Percentiles rank a stretch among this genome's conserved stretches.
Conservation (phyloP, 2,329 filamentous ascomycete species). For the Cytospora piceae region DNA sequence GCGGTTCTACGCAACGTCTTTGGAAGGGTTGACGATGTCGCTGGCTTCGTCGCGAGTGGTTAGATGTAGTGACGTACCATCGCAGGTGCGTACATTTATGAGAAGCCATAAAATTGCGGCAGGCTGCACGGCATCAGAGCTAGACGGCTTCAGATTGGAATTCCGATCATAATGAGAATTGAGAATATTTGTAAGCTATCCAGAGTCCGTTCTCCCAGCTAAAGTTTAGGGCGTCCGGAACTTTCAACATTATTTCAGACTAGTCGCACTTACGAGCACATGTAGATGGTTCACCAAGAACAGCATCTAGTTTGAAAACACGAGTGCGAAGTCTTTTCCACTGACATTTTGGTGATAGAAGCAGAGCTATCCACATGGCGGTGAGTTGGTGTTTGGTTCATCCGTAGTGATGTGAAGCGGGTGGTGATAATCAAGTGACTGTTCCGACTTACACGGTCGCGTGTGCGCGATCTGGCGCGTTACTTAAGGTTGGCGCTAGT, state of each 20-base stretch:
- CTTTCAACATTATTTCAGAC: background rate
- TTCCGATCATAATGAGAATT: background rate
- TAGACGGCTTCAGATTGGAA: no score
- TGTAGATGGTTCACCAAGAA: background rate
- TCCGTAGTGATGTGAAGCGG: background rate
- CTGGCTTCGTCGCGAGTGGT: no score
- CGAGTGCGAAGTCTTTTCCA: background rate
- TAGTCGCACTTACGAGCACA: background rate
- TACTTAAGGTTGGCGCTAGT: background rate
- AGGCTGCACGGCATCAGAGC: no score
- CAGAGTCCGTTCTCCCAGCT: background rate
- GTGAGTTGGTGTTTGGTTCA: background rate
- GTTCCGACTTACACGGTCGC: no score
- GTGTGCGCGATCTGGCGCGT: no score
- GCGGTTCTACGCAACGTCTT: no score
- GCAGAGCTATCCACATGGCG: background rate
- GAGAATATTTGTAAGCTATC: background rate
- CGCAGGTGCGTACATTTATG: background rate
- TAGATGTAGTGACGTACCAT: no score
- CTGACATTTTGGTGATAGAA: background rate
- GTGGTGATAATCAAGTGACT: no score
- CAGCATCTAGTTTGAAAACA: background rate
- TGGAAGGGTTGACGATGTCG: no score
- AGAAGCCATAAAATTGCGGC: no score
- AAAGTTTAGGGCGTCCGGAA: background rate